Conservation (phyloP, 2,329 filamentous ascomycete genomes). For the Penicillium sp. region DNA sequence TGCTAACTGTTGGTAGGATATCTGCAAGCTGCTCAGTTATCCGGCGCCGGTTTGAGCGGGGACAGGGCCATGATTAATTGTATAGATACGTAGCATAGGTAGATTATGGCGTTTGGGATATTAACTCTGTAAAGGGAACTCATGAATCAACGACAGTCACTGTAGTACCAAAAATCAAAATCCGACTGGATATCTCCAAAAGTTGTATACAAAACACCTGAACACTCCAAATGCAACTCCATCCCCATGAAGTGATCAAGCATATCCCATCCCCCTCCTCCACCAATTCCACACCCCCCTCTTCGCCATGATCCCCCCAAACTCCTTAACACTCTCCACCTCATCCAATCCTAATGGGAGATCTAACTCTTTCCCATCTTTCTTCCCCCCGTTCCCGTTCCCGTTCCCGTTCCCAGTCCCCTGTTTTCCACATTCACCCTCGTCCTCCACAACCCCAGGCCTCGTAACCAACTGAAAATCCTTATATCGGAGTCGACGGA, state of each 20-base stretch:
- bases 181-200: not conserved
- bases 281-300: constrained; percentile 64
- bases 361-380: not conserved
- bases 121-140: not conserved
- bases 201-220: not conserved
- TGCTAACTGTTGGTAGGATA: constrained; percentile 22
- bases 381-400: not conserved
- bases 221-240: not conserved
- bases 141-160: not conserved
- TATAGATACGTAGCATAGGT: not conserved
- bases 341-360: constrained; percentile 51
- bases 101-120: constrained; percentile 3
- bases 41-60: constrained; percentile 34
- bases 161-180: not conserved
- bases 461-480: constrained; percentile 65
- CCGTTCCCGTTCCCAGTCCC: not conserved
- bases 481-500: constrained; percentile 67
- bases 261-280: constrained; percentile 63
- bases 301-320: constrained; percentile 60
- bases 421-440: constrained; percentile 9
- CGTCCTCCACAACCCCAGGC: constrained; percentile 42
- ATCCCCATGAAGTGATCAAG: constrained; percentile 2
- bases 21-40: constrained; percentile 39
- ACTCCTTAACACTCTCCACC: constrained; percentile 62
- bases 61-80: not conserved